These are phyloP conservation scores for Dactylellina haptotyla DNA, from an alignment of 2,329 filamentous ascomycete genomes.

Conservation along the genomic window DNA sequence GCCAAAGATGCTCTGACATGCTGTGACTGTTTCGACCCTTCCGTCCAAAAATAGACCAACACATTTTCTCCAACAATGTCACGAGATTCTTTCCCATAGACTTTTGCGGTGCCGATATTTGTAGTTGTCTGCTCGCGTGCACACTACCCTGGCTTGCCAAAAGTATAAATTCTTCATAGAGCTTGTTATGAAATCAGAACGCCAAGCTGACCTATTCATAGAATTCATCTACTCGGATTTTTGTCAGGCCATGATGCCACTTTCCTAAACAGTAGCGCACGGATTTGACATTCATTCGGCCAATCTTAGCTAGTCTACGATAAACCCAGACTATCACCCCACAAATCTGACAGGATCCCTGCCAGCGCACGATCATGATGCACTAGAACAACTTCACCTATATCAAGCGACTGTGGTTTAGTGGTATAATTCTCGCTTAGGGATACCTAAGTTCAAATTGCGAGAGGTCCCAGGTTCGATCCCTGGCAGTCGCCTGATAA, in stretches of 20 bases:
- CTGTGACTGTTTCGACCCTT: neutral
- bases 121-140: neutral
- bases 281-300: neutral
- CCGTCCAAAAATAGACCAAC: neutral
- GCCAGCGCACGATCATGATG: conserved; percentile 21
- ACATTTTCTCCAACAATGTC: neutral
- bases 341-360: neutral
- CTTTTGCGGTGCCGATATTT: neutral
- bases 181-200: too few species aligned
- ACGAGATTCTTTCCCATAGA: neutral
- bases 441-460: conserved; percentile 39
- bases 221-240: too few species aligned
- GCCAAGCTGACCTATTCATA: too few species aligned
- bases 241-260: too few species aligned
- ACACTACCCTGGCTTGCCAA: too few species aligned
- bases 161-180: too few species aligned
- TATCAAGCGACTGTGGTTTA: conserved; percentile 54
- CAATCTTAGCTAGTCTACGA: neutral
- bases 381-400: conserved; percentile 24
- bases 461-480: conserved; percentile 55
- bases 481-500: conserved; percentile 52
- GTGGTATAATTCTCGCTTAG: conserved; percentile 55
- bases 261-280: too few species aligned
- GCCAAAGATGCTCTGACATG: neutral
- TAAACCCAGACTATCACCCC: neutral